phyloP scores from a whole-genome alignment of 2,329 filamentous ascomycete genomes.

The Exophiala sideris region DNA sequence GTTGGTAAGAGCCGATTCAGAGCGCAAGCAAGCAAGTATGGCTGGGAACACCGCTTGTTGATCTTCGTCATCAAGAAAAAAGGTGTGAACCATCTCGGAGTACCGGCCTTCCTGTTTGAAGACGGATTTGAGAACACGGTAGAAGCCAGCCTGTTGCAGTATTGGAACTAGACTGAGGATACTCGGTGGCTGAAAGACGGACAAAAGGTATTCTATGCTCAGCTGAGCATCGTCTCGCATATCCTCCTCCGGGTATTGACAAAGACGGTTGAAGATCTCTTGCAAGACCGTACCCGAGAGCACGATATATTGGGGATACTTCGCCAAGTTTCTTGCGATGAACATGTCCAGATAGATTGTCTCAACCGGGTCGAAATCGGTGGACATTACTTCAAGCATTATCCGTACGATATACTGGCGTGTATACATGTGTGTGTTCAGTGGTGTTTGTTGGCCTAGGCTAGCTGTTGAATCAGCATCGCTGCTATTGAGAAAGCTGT shows the following conservation, averaged over 20 bases:
- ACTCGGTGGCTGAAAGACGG: conserved; percentile 86
- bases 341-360: conserved; percentile 99
- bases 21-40: conserved; percentile 69
- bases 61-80: conserved; percentile 80
- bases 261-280: conserved; percentile 75
- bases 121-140: conserved; percentile 83
- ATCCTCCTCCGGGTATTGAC: conserved; percentile 74
- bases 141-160: conserved; percentile 78
- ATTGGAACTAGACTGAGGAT: conserved; percentile 70
- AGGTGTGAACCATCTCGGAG: conserved; percentile 71
- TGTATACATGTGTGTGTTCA: conserved; percentile 39
- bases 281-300: conserved; percentile 83
- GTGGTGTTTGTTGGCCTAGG: conserved; percentile 50
- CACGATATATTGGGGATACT: conserved; percentile 93
- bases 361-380: conserved; percentile 71
- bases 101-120: conserved; percentile 79
- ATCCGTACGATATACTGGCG: conserved; percentile 92
- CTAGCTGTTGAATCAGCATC: conserved; percentile 54
- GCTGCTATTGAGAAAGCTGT: conserved; percentile 72
- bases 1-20: conserved; percentile 59
- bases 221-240: conserved; percentile 91
- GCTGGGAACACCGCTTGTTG: conserved; percentile 73
- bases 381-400: conserved; percentile 83
- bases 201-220: conserved; percentile 93
- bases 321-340: conserved; percentile 88